Base-by-base conservation (phyloP, 1,139 yeast species). In the Pichia sp. region DNA sequence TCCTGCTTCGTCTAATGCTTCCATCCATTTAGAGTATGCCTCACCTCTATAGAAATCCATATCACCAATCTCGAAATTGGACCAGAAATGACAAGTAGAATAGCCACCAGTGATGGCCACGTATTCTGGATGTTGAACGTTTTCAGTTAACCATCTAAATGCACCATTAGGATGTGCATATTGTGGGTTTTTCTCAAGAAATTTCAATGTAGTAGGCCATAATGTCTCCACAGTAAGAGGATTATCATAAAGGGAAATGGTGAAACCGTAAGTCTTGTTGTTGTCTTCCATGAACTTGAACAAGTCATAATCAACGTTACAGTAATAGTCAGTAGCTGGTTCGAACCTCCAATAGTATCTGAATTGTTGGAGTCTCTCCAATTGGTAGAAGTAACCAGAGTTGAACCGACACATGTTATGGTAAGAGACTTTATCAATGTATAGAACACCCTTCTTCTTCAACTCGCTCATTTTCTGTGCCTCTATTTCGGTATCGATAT, bases 41-140 rank as follows among this genome's bases (percentile, higher is more conserved):
- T 72, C 69, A 24, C 83, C 74, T 31, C 71, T 67, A 66, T 85
- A 86, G 19, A 86, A 59, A 51, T 80, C 88, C 7, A 86, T 71
- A 35, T 84, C 62, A 9, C 96, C 94, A 50, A 87, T 87, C 56
- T 87, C 96, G 53, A 87, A 87, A 60, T 87, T 87, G 22, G 93
- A 77, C 96, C 96, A 87, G 60, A 86, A 87, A 59, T 87, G 96
- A 50, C 94, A 82, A 4, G 77, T 69, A 10, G 77, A 72, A 53
- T 70, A 73, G 6, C 77, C 77, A 31, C 55, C 52, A 6, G 69
- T 64, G 5, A 69, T 56, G 36, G 53, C 39, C 15, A 58, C 58
- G 44, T 66, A 66, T 12, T 61, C 49, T 0, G 77, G 77, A 46
- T 66, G 62, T 51, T 72, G 77, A 39, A 63, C 61, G 41, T 66